Conservation (phyloP, 495 filamentous ascomycete genomes). For the Chlorociboria aeruginascens region DNA sequence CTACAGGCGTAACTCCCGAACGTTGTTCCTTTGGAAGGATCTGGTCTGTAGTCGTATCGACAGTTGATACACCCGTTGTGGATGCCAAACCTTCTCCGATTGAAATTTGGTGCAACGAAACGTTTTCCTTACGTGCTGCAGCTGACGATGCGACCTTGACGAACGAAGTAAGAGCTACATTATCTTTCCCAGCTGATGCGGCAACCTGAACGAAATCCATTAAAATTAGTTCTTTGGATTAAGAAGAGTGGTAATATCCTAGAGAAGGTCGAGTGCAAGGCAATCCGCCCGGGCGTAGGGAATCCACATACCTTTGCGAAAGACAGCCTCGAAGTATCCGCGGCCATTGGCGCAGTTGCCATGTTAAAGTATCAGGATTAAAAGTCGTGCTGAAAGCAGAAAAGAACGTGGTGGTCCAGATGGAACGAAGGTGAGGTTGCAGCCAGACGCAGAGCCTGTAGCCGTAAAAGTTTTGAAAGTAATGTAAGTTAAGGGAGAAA, state of each 20-base stretch:
- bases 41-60: not conserved
- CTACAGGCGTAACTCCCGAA: not conserved
- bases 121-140: constrained; percentile 16
- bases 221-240: not conserved
- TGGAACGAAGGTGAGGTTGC: constrained; percentile 14
- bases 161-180: constrained; percentile 20
- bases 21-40: not conserved
- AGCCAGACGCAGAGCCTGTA: constrained; percentile 15
- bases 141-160: constrained; percentile 9
- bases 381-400: not conserved
- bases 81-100: too few relatives aligned
- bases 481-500: constrained; percentile 19
- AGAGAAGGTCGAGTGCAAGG: not conserved
- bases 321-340: constrained; percentile 35
- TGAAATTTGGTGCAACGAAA: not conserved
- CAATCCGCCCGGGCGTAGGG: not conserved
- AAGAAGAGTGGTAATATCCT: not conserved
- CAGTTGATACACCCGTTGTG: too few relatives aligned
- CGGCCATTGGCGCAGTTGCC: constrained; percentile 27
- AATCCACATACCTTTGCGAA: constrained; percentile 44
- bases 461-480: constrained; percentile 10
- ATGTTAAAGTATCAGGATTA: constrained; percentile 18
- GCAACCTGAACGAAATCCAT: constrained; percentile 32
- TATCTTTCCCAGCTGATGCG: constrained; percentile 38
- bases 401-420: constrained; percentile 17